Percentiles rank a stretch among this genome's conserved stretches.
Conservation (phyloP, 257 asterid genomes). For the Cynanchum wilfordii region DNA sequence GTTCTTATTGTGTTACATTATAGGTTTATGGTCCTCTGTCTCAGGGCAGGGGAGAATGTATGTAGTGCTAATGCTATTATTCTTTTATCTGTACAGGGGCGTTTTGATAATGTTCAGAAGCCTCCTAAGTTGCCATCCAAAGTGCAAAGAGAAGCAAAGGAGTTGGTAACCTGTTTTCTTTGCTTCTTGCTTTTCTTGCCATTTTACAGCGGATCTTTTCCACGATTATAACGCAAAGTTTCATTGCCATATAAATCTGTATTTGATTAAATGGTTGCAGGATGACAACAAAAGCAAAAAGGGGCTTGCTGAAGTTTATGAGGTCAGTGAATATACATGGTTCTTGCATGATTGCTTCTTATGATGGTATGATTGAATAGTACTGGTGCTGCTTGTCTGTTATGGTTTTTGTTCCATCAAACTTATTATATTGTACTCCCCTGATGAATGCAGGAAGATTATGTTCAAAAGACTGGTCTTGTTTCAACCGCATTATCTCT, state of each 20-base stretch:
- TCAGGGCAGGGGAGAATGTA: neutral
- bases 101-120: conserved; percentile 77
- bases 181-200: conserved; percentile 11
- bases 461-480: conserved; percentile 88
- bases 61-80: conserved; percentile 1
- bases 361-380: neutral
- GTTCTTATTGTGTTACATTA: neutral
- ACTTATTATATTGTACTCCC: conserved; percentile 9
- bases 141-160: conserved; percentile 65
- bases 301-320: conserved; percentile 90
- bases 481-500: conserved; percentile 64
- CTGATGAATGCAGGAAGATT: conserved; percentile 65
- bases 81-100: conserved; percentile 43
- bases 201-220: conserved; percentile 12
- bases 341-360: neutral
- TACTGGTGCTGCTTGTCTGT: neutral
- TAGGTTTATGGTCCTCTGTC: neutral
- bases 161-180: conserved; percentile 47
- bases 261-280: conserved; percentile 35
- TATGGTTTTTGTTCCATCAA: neutral
- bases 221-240: conserved; percentile 14
- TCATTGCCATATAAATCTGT: neutral
- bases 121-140: conserved; percentile 51
- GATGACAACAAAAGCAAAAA: conserved; percentile 90
- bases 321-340: conserved; percentile 45